Percentiles rank a stretch among this genome's conserved stretches.
Evolutionary conservation across 139 green algal genomes (phyloP).

Genomic region (Auxenochlorella pyrenoidosa): DNA sequence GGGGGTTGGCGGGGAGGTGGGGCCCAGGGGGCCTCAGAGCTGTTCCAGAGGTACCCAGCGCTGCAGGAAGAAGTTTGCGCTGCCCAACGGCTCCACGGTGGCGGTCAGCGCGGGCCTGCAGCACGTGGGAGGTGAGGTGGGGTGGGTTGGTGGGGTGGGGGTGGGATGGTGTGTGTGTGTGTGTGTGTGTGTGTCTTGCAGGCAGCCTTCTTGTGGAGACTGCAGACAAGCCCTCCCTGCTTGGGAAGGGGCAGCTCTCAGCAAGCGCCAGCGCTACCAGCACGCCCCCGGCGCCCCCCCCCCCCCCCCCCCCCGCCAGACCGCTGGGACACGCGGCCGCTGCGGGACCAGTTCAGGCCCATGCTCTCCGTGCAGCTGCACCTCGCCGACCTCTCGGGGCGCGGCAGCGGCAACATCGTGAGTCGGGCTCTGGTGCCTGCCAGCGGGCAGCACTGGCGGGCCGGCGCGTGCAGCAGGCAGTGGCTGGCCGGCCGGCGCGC

Average conservation of each 20-base stretch:
- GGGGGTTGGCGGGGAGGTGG: neutral
- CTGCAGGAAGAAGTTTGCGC: slow-evolving; percentile 25
- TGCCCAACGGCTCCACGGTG: slow-evolving; percentile 13
- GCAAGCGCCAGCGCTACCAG: neutral
- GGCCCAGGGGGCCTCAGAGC: neutral
- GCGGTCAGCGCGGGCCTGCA: slow-evolving; percentile 14
- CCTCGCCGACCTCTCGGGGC: neutral
- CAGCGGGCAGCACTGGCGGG: neutral
- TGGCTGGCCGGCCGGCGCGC: too few relatives aligned
- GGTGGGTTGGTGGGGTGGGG: neutral
- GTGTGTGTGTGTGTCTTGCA: neutral
- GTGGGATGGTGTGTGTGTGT: neutral
- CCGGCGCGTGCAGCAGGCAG: too few relatives aligned
- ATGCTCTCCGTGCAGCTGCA: neutral
- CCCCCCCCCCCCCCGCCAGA: neutral
- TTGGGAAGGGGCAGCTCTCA: too few relatives aligned
- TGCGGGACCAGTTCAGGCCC: slow-evolving; percentile 14
- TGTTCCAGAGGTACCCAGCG: neutral
- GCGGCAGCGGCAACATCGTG: slow-evolving; percentile 8
- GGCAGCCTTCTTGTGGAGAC: too few relatives aligned
- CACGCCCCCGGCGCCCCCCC: too few relatives aligned
- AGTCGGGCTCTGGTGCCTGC: too few relatives aligned
- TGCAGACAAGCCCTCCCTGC: too few relatives aligned
- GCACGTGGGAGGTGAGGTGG: neutral
- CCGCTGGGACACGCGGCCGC: neutral